These are phyloP conservation scores for Penicillium sp. DNA, from an alignment of 2,329 filamentous ascomycete genomes.

Conservation along the genomic window DNA sequence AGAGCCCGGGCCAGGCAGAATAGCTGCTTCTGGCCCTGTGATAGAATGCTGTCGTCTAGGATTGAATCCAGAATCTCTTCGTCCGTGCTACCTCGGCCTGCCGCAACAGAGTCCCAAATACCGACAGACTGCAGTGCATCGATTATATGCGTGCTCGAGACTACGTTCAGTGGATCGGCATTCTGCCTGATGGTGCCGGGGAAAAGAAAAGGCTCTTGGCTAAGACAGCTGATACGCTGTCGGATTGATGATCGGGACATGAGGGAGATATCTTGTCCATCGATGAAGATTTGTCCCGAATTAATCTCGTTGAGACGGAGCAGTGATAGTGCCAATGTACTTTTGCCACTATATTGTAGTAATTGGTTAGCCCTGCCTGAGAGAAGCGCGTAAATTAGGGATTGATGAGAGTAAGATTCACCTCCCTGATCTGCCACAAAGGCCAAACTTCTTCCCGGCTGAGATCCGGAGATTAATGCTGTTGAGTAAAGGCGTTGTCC, in stretches of 20 bases:
- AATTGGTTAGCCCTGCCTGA: neutral
- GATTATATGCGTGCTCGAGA: slow-evolving; percentile 22
- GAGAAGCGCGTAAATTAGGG: no score
- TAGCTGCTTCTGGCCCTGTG: slow-evolving; percentile 69
- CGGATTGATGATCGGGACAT: slow-evolving; percentile 21
- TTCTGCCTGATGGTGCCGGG: slow-evolving; percentile 26
- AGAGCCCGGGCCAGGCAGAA: slow-evolving; percentile 70
- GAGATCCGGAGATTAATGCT: slow-evolving; percentile 26
- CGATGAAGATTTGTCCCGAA: slow-evolving; percentile 24
- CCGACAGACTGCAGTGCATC: slow-evolving; percentile 23
- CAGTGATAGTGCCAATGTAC: slow-evolving; percentile 20
- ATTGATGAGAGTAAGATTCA: no score
- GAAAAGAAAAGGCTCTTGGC: slow-evolving; percentile 28
- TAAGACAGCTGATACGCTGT: slow-evolving; percentile 23
- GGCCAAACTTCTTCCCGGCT: slow-evolving; percentile 32
- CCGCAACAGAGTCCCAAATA: slow-evolving; percentile 23
- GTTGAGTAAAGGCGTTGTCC: slow-evolving; percentile 22
- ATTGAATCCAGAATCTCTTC: slow-evolving; percentile 18
- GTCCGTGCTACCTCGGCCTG: slow-evolving; percentile 7
- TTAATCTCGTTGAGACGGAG: slow-evolving; percentile 29
- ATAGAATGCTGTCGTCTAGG: slow-evolving; percentile 51
- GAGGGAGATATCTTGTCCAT: slow-evolving; percentile 23
- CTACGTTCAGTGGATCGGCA: slow-evolving; percentile 27
- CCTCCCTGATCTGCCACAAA: slow-evolving; percentile 32
- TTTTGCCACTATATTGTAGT: slow-evolving; percentile 20